Evolutionary conservation across 352 stramenopile genomes (phyloP).

Genomic region (Globisporangium polare): DNA sequence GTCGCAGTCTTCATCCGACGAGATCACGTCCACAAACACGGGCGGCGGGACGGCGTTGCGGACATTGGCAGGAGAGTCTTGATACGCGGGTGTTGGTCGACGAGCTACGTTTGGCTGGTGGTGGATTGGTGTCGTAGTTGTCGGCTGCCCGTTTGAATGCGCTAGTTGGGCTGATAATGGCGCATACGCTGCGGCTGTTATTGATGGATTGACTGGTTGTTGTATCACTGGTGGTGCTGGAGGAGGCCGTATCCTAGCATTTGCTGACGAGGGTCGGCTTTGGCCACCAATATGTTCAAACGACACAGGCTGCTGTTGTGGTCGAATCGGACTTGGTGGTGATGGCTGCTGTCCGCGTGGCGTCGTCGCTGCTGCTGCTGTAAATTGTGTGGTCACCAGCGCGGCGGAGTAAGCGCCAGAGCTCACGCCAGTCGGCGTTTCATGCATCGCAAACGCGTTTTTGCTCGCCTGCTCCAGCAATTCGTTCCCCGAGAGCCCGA

Average conservation of each 20-base stretch:
- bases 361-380: conserved; percentile 13
- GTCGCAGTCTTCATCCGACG: conserved; percentile 49
- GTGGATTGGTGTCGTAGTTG: background rate
- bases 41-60: conserved; percentile 12
- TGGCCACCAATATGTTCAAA: background rate
- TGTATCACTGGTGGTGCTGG: background rate
- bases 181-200: background rate
- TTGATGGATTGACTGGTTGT: background rate
- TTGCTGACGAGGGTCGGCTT: background rate
- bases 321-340: conserved; percentile 2
- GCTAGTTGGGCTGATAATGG: background rate
- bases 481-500: conserved; percentile 38
- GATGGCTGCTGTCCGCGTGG: background rate
- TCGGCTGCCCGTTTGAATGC: background rate
- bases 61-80: background rate
- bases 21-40: conserved; percentile 59
- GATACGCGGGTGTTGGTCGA: background rate
- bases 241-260: background rate
- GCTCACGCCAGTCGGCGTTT: background rate
- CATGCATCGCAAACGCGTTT: background rate
- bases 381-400: conserved; percentile 41
- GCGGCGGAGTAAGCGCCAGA: conserved; percentile 54
- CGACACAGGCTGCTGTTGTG: background rate
- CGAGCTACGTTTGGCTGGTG: background rate
- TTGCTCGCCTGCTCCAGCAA: conserved; percentile 16